Evolutionary conservation across 2,329 filamentous ascomycete species (phyloP).

Genomic region (Colletotrichum magnum): DNA sequence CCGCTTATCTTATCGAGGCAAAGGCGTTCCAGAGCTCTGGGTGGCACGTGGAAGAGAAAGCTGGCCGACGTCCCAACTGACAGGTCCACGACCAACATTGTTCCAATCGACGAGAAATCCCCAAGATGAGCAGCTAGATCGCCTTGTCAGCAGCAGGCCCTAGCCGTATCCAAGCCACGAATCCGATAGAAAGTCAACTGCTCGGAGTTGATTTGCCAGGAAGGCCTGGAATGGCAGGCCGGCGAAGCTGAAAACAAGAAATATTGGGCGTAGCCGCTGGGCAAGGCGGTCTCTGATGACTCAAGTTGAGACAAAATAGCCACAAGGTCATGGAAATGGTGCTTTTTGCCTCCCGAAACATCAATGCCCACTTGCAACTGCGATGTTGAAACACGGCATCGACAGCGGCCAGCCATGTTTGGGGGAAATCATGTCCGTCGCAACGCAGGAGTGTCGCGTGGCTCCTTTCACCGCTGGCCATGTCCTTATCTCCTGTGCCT

Average conservation of each 20-base stretch:
- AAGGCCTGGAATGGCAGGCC: not conserved
- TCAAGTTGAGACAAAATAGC: slow-evolving; percentile 16
- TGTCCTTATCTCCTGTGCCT: slow-evolving; percentile 28
- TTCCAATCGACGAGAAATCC: not conserved
- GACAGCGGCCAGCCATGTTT: not conserved
- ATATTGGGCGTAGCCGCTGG: not conserved
- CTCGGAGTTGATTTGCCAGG: too few relatives aligned
- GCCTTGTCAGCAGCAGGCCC: too few relatives aligned
- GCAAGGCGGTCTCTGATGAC: not conserved
- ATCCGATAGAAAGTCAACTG: too few relatives aligned
- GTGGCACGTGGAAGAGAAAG: slow-evolving; percentile 12
- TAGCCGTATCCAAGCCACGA: too few relatives aligned
- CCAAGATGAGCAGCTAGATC: too few relatives aligned
- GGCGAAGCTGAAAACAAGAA: not conserved
- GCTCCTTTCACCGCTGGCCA: slow-evolving; percentile 25
- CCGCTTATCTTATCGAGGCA: slow-evolving; percentile 27
- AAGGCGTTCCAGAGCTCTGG: not conserved
- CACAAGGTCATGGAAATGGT: not conserved
- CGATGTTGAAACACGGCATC: not conserved
- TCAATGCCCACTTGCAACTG: slow-evolving; percentile 6
- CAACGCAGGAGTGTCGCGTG: slow-evolving; percentile 32
- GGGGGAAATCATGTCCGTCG: not conserved
- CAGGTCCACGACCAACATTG: not conserved
- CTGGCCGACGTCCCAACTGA: not conserved
- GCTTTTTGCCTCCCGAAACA: not conserved